phyloP scores from a whole-genome alignment of 1,139 yeast species.

The Diutina sp. region DNA sequence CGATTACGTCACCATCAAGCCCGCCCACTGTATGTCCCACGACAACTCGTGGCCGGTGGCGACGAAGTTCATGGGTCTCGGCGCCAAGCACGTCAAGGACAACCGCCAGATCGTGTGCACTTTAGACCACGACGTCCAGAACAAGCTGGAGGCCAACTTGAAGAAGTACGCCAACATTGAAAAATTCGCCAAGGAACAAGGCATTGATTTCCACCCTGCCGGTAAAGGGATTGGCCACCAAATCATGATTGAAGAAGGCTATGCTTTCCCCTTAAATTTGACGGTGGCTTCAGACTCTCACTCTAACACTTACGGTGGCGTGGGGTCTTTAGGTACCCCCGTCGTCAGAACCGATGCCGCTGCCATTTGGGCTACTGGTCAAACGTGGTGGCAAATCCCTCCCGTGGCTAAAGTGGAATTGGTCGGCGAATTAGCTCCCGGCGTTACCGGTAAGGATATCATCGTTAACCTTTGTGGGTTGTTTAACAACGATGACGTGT shows the following conservation, averaged over 20 bases:
- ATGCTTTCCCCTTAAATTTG: constrained; percentile 86
- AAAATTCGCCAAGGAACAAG: constrained; percentile 77
- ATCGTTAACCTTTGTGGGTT: constrained; percentile 92
- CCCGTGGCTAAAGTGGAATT: constrained; percentile 94
- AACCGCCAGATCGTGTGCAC: constrained; percentile 90
- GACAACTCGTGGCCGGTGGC: constrained; percentile 99
- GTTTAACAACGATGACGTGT: constrained; percentile 90
- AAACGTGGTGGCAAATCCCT: constrained; percentile 99
- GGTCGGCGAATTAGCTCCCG: constrained; percentile 67
- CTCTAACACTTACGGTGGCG: constrained; percentile 95
- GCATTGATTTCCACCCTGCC: constrained; percentile 96
- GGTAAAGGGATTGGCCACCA: constrained; percentile 99
- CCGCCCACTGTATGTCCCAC: constrained; percentile 98
- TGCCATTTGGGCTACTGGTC: constrained; percentile 98
- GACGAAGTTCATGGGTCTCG: constrained; percentile 86
- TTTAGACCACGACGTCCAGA: constrained; percentile 95
- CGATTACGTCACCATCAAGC: constrained; percentile 88
- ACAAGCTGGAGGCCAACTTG: constrained; percentile 76
- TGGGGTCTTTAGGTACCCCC: constrained; percentile 93
- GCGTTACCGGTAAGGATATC: constrained; percentile 93
- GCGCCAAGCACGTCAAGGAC: constrained; percentile 73
- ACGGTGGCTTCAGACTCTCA: constrained; percentile 98
- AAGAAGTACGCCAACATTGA: constrained; percentile 82
- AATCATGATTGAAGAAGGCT: constrained; percentile 97
- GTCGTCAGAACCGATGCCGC: constrained; percentile 98